These are phyloP conservation scores for Amanita molliuscula DNA, from an alignment of 768 basidiomycete species.

Conservation along the genomic window DNA sequence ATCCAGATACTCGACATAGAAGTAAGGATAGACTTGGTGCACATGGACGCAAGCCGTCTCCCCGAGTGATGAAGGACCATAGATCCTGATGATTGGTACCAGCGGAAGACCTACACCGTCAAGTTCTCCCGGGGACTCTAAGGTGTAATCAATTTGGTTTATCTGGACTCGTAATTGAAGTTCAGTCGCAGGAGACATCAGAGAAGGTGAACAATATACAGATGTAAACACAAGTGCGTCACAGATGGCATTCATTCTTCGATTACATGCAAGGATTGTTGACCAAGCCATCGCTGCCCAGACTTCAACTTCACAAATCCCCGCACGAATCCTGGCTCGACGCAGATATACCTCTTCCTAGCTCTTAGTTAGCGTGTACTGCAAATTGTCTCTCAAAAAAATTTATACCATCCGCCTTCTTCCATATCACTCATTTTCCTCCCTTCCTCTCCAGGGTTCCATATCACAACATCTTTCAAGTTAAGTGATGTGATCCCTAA, in stretches of 20 bases:
- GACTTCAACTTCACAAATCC: slow-evolving; percentile 57
- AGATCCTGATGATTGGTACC: slow-evolving; percentile 81
- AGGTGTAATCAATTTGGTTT: slow-evolving; percentile 54
- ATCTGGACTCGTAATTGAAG: slow-evolving; percentile 31
- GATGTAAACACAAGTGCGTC: too few species aligned
- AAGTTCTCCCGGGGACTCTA: slow-evolving; percentile 47
- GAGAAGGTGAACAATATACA: too few species aligned
- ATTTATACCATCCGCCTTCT: slow-evolving; percentile 65
- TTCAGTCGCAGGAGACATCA: too few species aligned
- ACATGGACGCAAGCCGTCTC: slow-evolving; percentile 80
- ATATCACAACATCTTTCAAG: slow-evolving; percentile 79
- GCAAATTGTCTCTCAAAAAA: background rate
- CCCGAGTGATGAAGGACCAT: slow-evolving; percentile 70
- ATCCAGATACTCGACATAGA: slow-evolving; percentile 76
- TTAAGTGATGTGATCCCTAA: slow-evolving; percentile 41
- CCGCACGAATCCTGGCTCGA: slow-evolving; percentile 82
- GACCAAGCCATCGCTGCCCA: slow-evolving; percentile 67
- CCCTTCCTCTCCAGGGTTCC: slow-evolving; percentile 84
- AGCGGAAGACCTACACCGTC: slow-evolving; percentile 53
- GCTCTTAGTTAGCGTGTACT: background rate
- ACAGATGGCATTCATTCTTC: background rate
- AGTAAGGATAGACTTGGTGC: slow-evolving; percentile 92
- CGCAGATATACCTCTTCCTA: slow-evolving; percentile 81
- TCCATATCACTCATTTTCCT: slow-evolving; percentile 85
- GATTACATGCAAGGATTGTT: slow-evolving; percentile 54